These are phyloP conservation scores for Saccharomyces hybrid DNA, from an alignment of 1,139 yeast species.

Conservation along the genomic window DNA sequence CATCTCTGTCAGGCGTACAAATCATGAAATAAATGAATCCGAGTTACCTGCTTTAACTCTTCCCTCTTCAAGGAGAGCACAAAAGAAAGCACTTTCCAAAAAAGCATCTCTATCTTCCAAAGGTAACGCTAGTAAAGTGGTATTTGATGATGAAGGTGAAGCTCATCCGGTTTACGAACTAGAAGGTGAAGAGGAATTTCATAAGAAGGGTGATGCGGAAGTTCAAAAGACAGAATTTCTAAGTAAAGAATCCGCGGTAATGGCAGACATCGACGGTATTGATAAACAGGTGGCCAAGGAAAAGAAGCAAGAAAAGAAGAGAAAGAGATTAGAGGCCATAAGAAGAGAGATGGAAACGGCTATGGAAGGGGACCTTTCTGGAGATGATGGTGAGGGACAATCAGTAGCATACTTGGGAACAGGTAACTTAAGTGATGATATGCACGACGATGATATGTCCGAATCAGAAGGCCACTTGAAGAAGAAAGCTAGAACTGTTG, in stretches of 20 bases:
- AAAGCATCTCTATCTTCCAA: conserved; percentile 58
- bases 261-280: conserved; percentile 63
- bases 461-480: conserved; percentile 41
- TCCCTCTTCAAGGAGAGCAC: conserved; percentile 80
- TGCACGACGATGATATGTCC: conserved; percentile 35
- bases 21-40: conserved; percentile 59
- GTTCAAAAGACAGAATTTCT: conserved; percentile 64
- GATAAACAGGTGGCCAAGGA: conserved; percentile 80
- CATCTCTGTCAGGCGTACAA: conserved; percentile 68
- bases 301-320: conserved; percentile 81
- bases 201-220: conserved; percentile 64
- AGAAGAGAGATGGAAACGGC: conserved; percentile 44
- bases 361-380: conserved; percentile 29
- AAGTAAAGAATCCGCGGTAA: conserved; percentile 53
- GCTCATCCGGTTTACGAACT: conserved; percentile 89
- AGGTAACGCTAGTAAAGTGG: conserved; percentile 69
- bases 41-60: conserved; percentile 53
- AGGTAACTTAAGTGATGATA: conserved; percentile 33
- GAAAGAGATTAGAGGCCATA: conserved; percentile 78
- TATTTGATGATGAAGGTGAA: conserved; percentile 89
- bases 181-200: conserved; percentile 84
- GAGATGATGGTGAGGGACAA: conserved; percentile 21
- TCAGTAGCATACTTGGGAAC: conserved; percentile 29
- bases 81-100: conserved; percentile 80
- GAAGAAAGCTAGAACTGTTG: conserved; percentile 39